Percentiles rank a stretch among this genome's conserved stretches.
Evolutionary conservation across 805 yeast species (phyloP).

Genomic region (Wickerhamiella spandovensis): DNA sequence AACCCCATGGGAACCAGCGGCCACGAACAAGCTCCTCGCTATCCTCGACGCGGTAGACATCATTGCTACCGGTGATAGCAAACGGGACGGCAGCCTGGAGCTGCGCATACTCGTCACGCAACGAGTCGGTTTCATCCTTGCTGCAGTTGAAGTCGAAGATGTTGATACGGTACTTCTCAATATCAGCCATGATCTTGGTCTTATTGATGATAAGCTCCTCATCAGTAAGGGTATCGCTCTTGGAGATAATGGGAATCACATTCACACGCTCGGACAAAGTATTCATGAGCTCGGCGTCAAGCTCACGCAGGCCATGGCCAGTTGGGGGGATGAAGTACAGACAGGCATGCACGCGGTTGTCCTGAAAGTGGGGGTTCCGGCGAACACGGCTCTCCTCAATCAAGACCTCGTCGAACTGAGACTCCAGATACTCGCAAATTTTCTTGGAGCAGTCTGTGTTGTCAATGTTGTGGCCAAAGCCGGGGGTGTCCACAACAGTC

Average conservation of each 20-base stretch:
- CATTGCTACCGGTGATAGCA: conserved; percentile 42
- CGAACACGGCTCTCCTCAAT: conserved; percentile 78
- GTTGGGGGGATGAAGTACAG: conserved; percentile 59
- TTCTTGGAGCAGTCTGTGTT: conserved; percentile 35
- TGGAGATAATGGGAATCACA: conserved; percentile 68
- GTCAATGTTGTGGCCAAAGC: conserved; percentile 63
- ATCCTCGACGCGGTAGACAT: conserved; percentile 23
- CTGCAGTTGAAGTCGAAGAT: conserved; percentile 64
- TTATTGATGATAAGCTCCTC: conserved; percentile 44
- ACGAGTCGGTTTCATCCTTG: conserved; percentile 38
- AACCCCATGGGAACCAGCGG: conserved; percentile 57
- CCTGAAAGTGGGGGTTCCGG: conserved; percentile 68
- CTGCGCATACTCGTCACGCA: conserved; percentile 23
- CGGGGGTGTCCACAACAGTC: conserved; percentile 58
- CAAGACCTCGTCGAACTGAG: conserved; percentile 52
- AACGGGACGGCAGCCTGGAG: conserved; percentile 45
- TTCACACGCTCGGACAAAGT: conserved; percentile 60
- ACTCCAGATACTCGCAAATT: conserved; percentile 47
- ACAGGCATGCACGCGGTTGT: conserved; percentile 70
- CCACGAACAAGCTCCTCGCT: conserved; percentile 31
- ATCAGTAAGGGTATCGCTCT: conserved; percentile 65
- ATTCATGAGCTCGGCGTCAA: conserved; percentile 63
- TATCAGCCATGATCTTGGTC: conserved; percentile 40
- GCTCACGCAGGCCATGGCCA: conserved; percentile 40
- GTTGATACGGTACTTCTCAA: conserved; percentile 44